Evolutionary conservation across 176 grass and related monocot species (phyloP), one percentile per base, ranked within the genome.

Genomic region (Musa itinerans): DNA sequence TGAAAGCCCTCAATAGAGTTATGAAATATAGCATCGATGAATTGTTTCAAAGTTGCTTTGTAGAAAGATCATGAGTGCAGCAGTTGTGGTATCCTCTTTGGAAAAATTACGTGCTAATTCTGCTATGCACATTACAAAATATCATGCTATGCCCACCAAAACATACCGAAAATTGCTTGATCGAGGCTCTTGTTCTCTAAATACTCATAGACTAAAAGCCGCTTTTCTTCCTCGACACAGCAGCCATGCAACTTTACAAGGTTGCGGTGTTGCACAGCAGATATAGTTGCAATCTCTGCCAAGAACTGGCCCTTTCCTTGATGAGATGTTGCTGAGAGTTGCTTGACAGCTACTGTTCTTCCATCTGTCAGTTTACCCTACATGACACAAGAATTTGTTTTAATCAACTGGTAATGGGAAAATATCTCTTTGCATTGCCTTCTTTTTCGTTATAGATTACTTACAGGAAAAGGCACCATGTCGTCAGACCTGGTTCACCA

Each of bases 231-330:
- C 77, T 87, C 85, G 22, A 87, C 76, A 15, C 81, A 87, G 58
- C 81, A 87, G 50, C 85, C 85, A 72, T 66, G 52, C 51, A 87
- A 80, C 63, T 87, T 80, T 53, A 80, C 78, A 26, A 80, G 78
- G 43, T 80, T 80, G 11, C 68, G 34, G 12, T 80, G 78, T 43
- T 87, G 85, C 64, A 87, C 85, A 50, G 64, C 26, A 65, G 85
- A 87, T 75, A 87, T 83, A n/a, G 81, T 80, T 22, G 81, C 77
- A 69, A 87, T 83, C 74, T 87, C 85, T 22, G 85, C 53, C 25
- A 87, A 52, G 56, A 87, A 87, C 67, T 87, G 81, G 15, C 57
- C 9, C 71, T 77, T 87, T 76, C 85, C 81, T 73, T 87, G 85
- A 4, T 65, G 70, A 67, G 85, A 87, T 83, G 81, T 72, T 21